phyloP scores from a whole-genome alignment of 441 rosid species.

The Bocquillonia castaneifolia region DNA sequence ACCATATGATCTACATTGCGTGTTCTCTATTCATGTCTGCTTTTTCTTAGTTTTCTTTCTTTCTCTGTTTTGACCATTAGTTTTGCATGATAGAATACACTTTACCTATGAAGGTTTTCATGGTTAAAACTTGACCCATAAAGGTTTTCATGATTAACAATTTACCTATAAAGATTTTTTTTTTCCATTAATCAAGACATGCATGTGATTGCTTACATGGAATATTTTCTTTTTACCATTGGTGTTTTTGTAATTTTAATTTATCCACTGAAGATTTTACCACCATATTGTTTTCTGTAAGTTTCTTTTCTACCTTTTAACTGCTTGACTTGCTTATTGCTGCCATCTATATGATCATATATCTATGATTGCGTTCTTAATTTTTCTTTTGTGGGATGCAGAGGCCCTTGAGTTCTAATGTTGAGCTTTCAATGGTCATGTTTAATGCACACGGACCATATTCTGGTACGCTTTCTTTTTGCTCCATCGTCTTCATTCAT shows the following conservation, averaged over 20 bases:
- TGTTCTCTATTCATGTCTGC: background rate
- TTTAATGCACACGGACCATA: constrained; percentile 50
- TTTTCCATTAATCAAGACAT: background rate
- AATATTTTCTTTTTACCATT: constrained; percentile 9
- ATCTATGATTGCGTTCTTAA: background rate
- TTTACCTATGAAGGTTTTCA: background rate
- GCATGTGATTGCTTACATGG: background rate
- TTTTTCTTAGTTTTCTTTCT: background rate
- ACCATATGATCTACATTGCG: background rate
- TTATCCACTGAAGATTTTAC: background rate
- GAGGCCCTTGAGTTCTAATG: constrained; percentile 54
- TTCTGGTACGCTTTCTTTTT: constrained; percentile 48
- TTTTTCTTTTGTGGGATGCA: constrained; percentile 29
- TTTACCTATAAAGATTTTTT: background rate
- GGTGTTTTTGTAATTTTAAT: background rate
- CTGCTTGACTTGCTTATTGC: background rate
- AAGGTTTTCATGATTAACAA: too few relatives aligned
- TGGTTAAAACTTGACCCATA: too few relatives aligned
- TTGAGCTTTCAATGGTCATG: constrained; percentile 39
- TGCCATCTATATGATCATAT: background rate
- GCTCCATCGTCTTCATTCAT: constrained; percentile 1
- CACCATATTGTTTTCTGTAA: background rate
- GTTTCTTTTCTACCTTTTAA: background rate
- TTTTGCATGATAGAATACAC: background rate
- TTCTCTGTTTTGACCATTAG: background rate